Conservation (phyloP, 2,329 filamentous ascomycete species). For the Diaporthe sp. region DNA sequence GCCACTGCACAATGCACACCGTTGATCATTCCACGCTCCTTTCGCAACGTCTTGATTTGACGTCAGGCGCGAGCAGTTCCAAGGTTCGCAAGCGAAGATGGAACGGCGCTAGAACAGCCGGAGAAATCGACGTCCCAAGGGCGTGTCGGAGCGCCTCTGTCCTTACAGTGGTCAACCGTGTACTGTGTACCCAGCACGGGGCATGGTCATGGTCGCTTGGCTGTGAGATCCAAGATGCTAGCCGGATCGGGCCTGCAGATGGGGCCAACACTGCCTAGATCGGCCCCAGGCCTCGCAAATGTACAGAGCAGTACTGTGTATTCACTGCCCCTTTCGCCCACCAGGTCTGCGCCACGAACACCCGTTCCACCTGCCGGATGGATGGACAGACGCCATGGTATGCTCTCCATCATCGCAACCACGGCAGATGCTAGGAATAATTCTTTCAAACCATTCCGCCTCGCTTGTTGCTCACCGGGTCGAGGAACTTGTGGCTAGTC, state of each 20-base stretch:
- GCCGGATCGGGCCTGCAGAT: slow-evolving; percentile 18
- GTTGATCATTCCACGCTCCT: neutral
- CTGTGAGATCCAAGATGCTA: slow-evolving; percentile 21
- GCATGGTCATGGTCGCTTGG: neutral
- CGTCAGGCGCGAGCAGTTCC: neutral
- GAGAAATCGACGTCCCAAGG: neutral
- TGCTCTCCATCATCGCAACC: neutral
- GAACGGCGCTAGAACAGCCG: slow-evolving; percentile 19
- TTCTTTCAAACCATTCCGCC: neutral
- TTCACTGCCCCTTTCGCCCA: neutral
- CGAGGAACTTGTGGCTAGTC: neutral
- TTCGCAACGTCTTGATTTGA: neutral
- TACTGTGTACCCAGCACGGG: neutral
- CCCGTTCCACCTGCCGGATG: neutral
- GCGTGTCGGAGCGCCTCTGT: slow-evolving; percentile 4
- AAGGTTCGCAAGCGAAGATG: neutral
- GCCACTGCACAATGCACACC: neutral
- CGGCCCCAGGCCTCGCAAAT: neutral
- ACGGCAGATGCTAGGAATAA: neutral
- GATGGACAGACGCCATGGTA: neutral
- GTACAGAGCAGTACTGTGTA: neutral
- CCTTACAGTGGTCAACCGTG: neutral
- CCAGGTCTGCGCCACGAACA: neutral
- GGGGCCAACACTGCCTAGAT: slow-evolving; percentile 6
- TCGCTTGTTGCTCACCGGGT: neutral